These are phyloP conservation scores for Russula griseocarnosa DNA, from an alignment of 768 basidiomycete species.

Conservation along the genomic window DNA sequence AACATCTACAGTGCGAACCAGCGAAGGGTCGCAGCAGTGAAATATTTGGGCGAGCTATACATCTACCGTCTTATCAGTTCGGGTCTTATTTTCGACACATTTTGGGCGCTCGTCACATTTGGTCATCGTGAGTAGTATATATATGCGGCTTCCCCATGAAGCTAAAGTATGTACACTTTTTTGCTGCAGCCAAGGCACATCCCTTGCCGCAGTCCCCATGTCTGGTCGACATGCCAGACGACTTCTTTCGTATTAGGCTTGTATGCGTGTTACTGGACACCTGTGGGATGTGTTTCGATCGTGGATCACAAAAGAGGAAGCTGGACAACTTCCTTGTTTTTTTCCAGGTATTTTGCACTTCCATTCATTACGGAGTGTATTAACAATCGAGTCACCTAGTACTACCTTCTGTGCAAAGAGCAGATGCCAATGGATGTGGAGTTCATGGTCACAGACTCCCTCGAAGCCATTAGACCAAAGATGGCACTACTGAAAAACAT, in stretches of 20 bases:
- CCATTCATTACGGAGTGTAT: neutral
- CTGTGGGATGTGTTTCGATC: constrained; percentile 97
- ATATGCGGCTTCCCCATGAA: constrained; percentile 1
- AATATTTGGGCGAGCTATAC: constrained; percentile 95
- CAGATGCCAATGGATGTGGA: constrained; percentile 95
- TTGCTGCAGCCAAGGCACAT: constrained; percentile 71
- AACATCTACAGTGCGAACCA: constrained; percentile 96
- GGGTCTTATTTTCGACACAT: constrained; percentile 82
- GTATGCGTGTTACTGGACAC: constrained; percentile 92
- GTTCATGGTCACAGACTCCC: constrained; percentile 92
- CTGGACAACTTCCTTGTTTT: constrained; percentile 88
- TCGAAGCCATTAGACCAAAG: constrained; percentile 91
- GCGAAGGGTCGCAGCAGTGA: constrained; percentile 83
- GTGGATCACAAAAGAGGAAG: constrained; percentile 87
- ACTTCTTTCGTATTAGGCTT: constrained; percentile 91
- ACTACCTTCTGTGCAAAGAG: constrained; percentile 88
- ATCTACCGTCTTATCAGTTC: constrained; percentile 92
- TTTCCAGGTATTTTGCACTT: constrained; percentile 66
- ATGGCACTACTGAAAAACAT: constrained; percentile 63
- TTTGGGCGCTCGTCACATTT: constrained; percentile 94
- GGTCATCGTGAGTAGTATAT: constrained; percentile 77
- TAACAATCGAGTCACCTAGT: constrained; percentile 38
- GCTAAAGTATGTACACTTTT: constrained; percentile 6
- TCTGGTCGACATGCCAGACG: constrained; percentile 86
- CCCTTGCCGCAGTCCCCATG: constrained; percentile 75